phyloP scores from a whole-genome alignment of 306 rosid species.

The Benincasa hispida region DNA sequence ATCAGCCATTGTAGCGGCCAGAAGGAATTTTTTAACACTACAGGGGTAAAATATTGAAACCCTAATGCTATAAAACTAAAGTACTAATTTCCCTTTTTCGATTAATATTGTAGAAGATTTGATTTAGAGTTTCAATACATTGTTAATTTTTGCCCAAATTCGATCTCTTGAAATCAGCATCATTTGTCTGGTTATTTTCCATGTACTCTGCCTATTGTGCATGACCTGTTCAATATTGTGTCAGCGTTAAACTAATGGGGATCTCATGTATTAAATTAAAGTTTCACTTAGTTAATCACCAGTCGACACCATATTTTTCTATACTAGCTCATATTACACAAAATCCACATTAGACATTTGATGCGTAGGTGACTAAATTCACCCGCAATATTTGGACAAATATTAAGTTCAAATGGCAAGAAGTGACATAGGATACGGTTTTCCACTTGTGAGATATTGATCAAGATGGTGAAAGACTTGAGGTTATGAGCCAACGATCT shows the following conservation, averaged over 20 bases:
- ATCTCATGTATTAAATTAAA: not conserved
- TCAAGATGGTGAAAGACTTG: not conserved
- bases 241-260: not conserved
- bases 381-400: not conserved
- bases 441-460: not conserved
- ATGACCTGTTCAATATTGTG: not conserved
- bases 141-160: not conserved
- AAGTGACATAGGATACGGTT: not conserved
- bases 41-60: not conserved
- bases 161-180: not conserved
- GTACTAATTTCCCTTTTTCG: not conserved
- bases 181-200: not conserved
- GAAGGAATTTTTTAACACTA: not conserved
- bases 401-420: not conserved
- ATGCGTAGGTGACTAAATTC: no score
- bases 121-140: not conserved
- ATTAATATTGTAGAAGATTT: not conserved
- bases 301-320: not conserved
- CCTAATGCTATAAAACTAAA: not conserved
- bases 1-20: not conserved
- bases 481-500: not conserved
- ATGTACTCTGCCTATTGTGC: not conserved
- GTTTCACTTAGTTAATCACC: not conserved
- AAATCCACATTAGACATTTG: no score
- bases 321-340: no score